These are phyloP conservation scores for Irpex lacteus DNA, from an alignment of 1,284 basidiomycete genomes.

Conservation along the genomic window DNA sequence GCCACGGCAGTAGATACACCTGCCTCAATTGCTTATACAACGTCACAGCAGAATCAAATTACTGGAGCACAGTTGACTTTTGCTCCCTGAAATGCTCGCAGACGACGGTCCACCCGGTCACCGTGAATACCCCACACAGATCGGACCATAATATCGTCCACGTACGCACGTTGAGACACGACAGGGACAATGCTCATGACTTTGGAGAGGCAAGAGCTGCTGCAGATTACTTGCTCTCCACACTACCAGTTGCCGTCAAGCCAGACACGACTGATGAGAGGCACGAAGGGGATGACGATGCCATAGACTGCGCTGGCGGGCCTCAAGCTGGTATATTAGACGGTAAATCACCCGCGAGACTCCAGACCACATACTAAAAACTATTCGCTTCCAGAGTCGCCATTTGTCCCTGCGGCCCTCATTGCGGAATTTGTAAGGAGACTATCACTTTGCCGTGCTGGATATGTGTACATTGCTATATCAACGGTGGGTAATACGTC, in stretches of 20 bases:
- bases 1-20: neutral
- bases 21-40: neutral
- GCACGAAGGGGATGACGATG: too few species aligned
- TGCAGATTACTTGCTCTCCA: neutral
- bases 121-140: neutral
- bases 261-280: too few species aligned
- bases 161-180: neutral
- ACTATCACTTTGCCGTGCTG: conserved; percentile 28
- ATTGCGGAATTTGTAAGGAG: conserved; percentile 2
- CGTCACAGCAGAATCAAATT: neutral
- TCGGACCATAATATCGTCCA: neutral
- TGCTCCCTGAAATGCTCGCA: neutral
- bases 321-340: too few species aligned
- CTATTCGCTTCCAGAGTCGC: neutral
- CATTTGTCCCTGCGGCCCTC: neutral
- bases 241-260: too few species aligned
- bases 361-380: neutral
- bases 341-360: neutral
- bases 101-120: neutral
- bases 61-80: neutral
- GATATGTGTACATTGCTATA: conserved; percentile 12
- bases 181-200: neutral
- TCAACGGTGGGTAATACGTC: conserved; percentile 2
- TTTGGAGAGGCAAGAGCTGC: neutral
- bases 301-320: too few species aligned